These are phyloP conservation scores for Fusarium pseudonygamai DNA, from an alignment of 2,329 filamentous ascomycete species.

Conservation along the genomic window DNA sequence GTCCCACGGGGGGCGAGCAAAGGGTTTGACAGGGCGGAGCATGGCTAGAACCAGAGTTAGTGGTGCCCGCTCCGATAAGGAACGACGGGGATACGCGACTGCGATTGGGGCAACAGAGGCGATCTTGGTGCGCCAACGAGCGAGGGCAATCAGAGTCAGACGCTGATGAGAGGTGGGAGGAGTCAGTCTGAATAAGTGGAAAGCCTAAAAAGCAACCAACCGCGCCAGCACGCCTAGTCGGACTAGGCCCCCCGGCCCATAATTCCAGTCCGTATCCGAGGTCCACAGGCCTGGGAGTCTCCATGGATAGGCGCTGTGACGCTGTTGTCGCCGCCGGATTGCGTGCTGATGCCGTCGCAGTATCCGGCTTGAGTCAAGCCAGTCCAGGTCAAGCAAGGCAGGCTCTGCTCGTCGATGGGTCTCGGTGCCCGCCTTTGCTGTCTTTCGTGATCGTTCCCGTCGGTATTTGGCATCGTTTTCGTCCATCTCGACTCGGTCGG, in stretches of 20 bases:
- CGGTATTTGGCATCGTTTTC: conserved; percentile 31
- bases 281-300: conserved; percentile 27
- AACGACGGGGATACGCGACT: conserved; percentile 28
- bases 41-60: conserved; percentile 36
- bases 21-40: conserved; percentile 41
- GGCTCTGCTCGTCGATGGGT: conserved; percentile 31
- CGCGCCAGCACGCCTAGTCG: conserved; percentile 31
- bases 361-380: conserved; percentile 37
- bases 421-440: conserved; percentile 31
- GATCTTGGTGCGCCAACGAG: conserved; percentile 28
- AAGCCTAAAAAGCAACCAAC: conserved; percentile 40
- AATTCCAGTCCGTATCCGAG: conserved; percentile 40
- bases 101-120: conserved; percentile 29
- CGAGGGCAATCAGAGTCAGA: conserved; percentile 22
- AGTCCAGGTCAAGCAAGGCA: conserved; percentile 32
- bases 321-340: conserved; percentile 37
- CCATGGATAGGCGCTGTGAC: conserved; percentile 40
- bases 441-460: conserved; percentile 30
- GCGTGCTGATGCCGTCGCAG: conserved; percentile 38
- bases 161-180: conserved; percentile 21
- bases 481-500: conserved; percentile 23
- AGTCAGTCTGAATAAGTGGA: conserved; percentile 14
- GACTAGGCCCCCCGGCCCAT: conserved; percentile 38
- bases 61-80: conserved; percentile 29
- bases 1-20: conserved; percentile 39